phyloP scores from a whole-genome alignment of 768 basidiomycete species.

The Pisolithus marmoratus region DNA sequence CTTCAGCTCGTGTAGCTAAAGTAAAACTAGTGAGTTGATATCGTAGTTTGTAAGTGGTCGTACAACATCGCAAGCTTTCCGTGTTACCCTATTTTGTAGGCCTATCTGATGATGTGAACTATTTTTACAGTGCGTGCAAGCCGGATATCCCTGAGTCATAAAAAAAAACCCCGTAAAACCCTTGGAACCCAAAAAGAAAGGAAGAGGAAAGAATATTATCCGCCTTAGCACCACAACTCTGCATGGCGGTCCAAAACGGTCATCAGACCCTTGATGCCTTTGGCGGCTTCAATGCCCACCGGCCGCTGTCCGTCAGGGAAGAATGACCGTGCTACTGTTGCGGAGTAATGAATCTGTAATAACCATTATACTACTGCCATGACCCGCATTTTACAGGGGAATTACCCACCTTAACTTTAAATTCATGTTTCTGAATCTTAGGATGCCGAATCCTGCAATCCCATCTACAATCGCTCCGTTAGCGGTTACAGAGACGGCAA shows the following conservation, averaged over 20 bases:
- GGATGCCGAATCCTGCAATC: slow-evolving; percentile 31
- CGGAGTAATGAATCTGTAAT: slow-evolving; percentile 28
- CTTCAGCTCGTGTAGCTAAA: background rate
- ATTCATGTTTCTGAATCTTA: slow-evolving; percentile 24
- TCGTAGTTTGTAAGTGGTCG: slow-evolving; percentile 16
- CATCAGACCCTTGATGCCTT: slow-evolving; percentile 32
- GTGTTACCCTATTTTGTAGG: slow-evolving; percentile 11
- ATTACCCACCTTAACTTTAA: slow-evolving; percentile 29
- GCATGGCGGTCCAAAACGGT: slow-evolving; percentile 31
- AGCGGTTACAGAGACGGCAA: slow-evolving; percentile 13
- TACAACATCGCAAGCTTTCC: slow-evolving; percentile 23
- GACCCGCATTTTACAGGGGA: slow-evolving; percentile 5
- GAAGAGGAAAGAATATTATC: background rate
- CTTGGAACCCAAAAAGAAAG: slow-evolving; percentile 11
- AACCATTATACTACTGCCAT: slow-evolving; percentile 9
- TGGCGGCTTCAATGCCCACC: slow-evolving; percentile 30
- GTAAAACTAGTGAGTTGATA: slow-evolving; percentile 6
- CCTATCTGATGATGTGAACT: slow-evolving; percentile 6
- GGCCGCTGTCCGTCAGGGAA: slow-evolving; percentile 33
- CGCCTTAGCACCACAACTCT: slow-evolving; percentile 16
- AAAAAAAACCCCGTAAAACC: slow-evolving; percentile 15
- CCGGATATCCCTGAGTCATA: slow-evolving; percentile 8
- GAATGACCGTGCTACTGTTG: slow-evolving; percentile 31
- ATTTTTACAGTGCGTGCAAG: slow-evolving; percentile 11
- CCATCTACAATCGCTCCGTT: slow-evolving; percentile 24